Percentiles rank a stretch among this genome's conserved stretches.
Evolutionary conservation across 164 flowering plant genomes (phyloP).

Genomic region (Kingdonia uniflora): DNA sequence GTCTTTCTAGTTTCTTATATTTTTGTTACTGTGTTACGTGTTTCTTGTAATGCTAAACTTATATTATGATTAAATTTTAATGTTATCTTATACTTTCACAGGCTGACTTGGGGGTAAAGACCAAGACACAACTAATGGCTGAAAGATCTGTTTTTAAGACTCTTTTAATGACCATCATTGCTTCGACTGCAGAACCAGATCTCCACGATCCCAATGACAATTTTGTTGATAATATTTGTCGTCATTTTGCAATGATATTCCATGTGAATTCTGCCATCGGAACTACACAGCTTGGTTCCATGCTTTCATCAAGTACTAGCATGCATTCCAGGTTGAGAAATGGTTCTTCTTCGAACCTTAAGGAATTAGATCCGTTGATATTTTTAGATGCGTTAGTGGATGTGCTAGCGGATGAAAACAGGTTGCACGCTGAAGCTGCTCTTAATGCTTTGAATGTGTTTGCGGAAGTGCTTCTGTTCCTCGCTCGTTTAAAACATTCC

Average conservation of each 20-base stretch:
- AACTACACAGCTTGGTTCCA: slow-evolving; percentile 36
- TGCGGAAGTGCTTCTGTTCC: slow-evolving; percentile 80
- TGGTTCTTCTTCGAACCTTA: slow-evolving; percentile 45
- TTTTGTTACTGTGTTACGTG: neutral
- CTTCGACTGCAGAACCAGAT: slow-evolving; percentile 82
- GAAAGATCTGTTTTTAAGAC: slow-evolving; percentile 92
- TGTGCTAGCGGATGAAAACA: slow-evolving; percentile 86
- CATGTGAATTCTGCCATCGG: slow-evolving; percentile 43
- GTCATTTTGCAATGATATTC: slow-evolving; percentile 93
- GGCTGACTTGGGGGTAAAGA: slow-evolving; percentile 98
- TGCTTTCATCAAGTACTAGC: slow-evolving; percentile 33
- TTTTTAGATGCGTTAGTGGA: slow-evolving; percentile 96
- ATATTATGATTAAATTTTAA: no score
- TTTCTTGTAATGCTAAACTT: no score
- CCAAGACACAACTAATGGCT: slow-evolving; percentile 96
- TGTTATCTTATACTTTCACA: slow-evolving; percentile 15
- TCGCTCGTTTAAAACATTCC: slow-evolving; percentile 76
- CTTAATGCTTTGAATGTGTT: slow-evolving; percentile 68
- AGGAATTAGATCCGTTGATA: slow-evolving; percentile 86
- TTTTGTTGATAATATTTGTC: slow-evolving; percentile 71
- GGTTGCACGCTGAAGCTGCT: slow-evolving; percentile 88
- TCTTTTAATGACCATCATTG: slow-evolving; percentile 75
- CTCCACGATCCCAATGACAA: slow-evolving; percentile 70
- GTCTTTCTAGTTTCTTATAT: neutral
- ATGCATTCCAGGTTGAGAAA: slow-evolving; percentile 33